phyloP scores from a whole-genome alignment of 257 asterid species.

The Fraxinus quadrangulata region DNA sequence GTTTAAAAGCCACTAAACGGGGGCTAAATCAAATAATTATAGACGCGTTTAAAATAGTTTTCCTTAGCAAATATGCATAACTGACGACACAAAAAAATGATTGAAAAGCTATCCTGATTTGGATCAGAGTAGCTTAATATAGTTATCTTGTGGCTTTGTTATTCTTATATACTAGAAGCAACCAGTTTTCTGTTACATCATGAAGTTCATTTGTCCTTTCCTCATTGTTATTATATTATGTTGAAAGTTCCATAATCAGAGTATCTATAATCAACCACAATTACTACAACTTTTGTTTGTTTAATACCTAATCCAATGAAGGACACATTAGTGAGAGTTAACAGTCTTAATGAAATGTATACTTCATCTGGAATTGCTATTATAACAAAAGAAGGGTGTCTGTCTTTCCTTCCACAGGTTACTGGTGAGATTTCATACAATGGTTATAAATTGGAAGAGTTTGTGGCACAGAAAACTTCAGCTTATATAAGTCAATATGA shows the following conservation, averaged over 20 bases:
- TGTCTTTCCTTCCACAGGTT: conserved; percentile 30
- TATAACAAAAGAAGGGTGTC: not conserved
- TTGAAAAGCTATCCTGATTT: not conserved
- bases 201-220: not conserved
- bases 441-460: conserved; percentile 55
- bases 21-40: too few relatives aligned
- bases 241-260: not conserved
- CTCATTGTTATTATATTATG: not conserved
- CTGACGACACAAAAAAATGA: not conserved
- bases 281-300: not conserved
- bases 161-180: not conserved
- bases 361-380: conserved; percentile 6
- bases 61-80: not conserved
- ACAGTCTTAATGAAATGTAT: not conserved
- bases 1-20: too few relatives aligned
- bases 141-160: not conserved
- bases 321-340: not conserved
- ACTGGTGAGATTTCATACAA: conserved; percentile 61
- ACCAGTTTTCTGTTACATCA: not conserved
- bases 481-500: conserved; percentile 66
- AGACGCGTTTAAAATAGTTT: too few relatives aligned
- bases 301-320: not conserved
- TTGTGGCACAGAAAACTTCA: conserved; percentile 63
- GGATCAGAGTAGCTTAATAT: not conserved
- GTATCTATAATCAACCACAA: not conserved